Conservation (phyloP, 805 yeast species). For the Barnettozyma wickerhamii region DNA sequence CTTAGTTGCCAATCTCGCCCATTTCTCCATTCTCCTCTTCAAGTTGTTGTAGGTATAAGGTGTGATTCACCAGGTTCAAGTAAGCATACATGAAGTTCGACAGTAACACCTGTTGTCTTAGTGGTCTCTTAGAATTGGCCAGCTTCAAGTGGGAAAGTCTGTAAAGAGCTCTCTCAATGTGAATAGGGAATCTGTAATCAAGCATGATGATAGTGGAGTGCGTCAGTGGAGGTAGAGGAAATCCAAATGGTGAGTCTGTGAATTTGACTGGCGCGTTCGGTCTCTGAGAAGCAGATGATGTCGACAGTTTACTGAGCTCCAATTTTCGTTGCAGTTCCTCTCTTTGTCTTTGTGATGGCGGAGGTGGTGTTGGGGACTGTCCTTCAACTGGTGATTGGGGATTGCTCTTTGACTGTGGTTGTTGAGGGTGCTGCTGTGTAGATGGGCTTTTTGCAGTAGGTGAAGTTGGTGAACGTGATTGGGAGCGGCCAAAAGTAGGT, state of each 20-base stretch:
- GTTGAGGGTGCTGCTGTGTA: constrained; percentile 6
- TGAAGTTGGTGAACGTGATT: constrained; percentile 1
- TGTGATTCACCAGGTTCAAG: constrained; percentile 90
- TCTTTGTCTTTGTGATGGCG: constrained; percentile 6
- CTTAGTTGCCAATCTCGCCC: constrained; percentile 3
- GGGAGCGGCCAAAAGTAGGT: constrained; percentile 3
- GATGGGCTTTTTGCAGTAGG: constrained; percentile 6
- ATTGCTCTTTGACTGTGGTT: constrained; percentile 6
- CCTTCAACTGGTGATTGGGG: not conserved
- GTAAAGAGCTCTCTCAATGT: constrained; percentile 94
- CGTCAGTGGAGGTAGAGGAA: constrained; percentile 79
- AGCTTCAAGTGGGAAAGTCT: constrained; percentile 87
- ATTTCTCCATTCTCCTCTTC: constrained; percentile 25
- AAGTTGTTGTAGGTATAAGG: constrained; percentile 66
- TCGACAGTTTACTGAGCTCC: constrained; percentile 31
- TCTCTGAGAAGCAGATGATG: constrained; percentile 33
- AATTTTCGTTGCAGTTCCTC: constrained; percentile 22
- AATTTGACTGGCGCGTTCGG: constrained; percentile 50
- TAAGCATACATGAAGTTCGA: constrained; percentile 98
- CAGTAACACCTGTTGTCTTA: constrained; percentile 86
- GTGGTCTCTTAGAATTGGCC: constrained; percentile 89
- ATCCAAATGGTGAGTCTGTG: constrained; percentile 82
- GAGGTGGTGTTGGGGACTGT: constrained; percentile 4
- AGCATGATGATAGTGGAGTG: constrained; percentile 74
- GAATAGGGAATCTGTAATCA: constrained; percentile 85